phyloP scores from a whole-genome alignment of 352 stramenopile genomes.

The Blastocystis sp. region DNA sequence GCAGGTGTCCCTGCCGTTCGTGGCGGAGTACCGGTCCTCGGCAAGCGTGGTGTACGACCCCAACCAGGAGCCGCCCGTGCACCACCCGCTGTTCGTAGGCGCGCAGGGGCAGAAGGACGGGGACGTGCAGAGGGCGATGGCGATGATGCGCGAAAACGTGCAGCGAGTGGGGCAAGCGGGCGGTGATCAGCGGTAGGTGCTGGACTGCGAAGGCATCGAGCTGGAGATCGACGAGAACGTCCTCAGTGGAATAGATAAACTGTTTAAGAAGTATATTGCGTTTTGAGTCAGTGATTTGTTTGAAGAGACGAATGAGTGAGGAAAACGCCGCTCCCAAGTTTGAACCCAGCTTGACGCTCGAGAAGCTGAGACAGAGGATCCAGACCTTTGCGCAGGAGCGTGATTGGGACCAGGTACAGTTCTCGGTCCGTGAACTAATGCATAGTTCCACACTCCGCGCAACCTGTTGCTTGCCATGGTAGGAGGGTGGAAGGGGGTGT shows the following conservation, averaged over 20 bases:
- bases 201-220: constrained; percentile 19
- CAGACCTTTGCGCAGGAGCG: constrained; percentile 76
- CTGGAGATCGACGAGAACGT: constrained; percentile 39
- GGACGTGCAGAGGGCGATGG: background rate
- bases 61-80: constrained; percentile 15
- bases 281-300: constrained; percentile 41
- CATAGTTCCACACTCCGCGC: constrained; percentile 80
- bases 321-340: constrained; percentile 5
- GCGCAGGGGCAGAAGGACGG: background rate
- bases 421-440: background rate
- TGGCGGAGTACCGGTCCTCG: constrained; percentile 36
- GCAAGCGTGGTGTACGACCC: constrained; percentile 25
- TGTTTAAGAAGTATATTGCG: constrained; percentile 64
- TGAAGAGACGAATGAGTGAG: constrained; percentile 40
- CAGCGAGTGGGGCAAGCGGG: background rate
- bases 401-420: constrained; percentile 74
- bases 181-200: background rate
- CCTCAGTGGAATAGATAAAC: constrained; percentile 32
- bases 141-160: constrained; percentile 53
- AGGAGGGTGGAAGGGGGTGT: background rate
- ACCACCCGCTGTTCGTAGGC: constrained; percentile 24
- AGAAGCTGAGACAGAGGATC: constrained; percentile 67
- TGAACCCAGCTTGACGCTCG: constrained; percentile 68
- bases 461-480: constrained; percentile 89
- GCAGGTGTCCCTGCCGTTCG: constrained; percentile 47